A percentile compares a stretch with the other conserved stretches of the same genome.
These are phyloP conservation scores for Sugiyamaella americana DNA, from an alignment of 805 yeast genomes.

Conservation along the genomic window DNA sequence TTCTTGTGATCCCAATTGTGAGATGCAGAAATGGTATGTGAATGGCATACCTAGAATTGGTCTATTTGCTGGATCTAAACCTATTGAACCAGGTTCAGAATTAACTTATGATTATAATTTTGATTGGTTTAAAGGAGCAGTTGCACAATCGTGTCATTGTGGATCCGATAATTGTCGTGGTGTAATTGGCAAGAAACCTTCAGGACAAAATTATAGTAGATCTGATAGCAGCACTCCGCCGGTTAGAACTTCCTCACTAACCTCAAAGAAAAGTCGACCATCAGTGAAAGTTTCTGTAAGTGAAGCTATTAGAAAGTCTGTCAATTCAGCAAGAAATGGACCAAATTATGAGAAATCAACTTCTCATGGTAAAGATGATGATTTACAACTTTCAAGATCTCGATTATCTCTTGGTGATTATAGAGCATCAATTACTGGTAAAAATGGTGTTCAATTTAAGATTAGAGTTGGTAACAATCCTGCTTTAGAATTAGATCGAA, in stretches of 20 bases:
- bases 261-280: not conserved
- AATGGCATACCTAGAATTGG: constrained; percentile 42
- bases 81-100: constrained; percentile 39
- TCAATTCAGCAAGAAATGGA: not conserved
- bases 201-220: constrained; percentile 1
- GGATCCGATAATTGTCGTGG: constrained; percentile 40
- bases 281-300: not conserved
- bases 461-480: not conserved
- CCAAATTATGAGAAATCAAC: not conserved
- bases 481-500: not conserved
- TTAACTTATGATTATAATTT: constrained; percentile 46
- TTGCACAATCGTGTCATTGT: constrained; percentile 42
- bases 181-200: constrained; percentile 18
- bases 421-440: not conserved
- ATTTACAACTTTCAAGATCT: not conserved
- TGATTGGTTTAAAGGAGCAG: constrained; percentile 40
- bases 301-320: not conserved
- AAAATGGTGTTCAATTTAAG: not conserved
- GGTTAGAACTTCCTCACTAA: not conserved
- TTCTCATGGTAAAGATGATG: too few relatives aligned
- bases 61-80: constrained; percentile 38
- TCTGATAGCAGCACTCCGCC: not conserved
- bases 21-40: constrained; percentile 46
- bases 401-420: not conserved
- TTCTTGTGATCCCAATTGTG: constrained; percentile 43